Base-by-base conservation (phyloP, 2,329 filamentous ascomycete genomes). In the Tetracladium maxilliforme region DNA sequence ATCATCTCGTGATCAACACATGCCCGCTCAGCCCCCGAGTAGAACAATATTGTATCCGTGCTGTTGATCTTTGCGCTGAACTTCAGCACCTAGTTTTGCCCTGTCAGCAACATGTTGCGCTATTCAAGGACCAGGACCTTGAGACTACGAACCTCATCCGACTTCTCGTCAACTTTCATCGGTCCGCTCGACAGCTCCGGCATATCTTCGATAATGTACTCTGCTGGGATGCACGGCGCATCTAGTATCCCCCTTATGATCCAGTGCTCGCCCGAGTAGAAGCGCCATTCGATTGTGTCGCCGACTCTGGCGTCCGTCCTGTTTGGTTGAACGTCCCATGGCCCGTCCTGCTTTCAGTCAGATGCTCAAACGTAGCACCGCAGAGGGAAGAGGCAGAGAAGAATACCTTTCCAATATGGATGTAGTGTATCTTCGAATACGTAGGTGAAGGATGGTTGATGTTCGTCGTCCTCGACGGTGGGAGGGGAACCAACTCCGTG, bases 1-100 rank as follows among this genome's bases (percentile, higher is more conserved):
- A 87, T 63, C 79, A 87, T 87, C 13, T 67, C 61, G 21, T 74
- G 61, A 4, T 51, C 45, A 4, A 59, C 56, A 39, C 80, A 87
- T 3, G 74, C 79, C 1, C 56, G 61, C 0, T 68, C 61, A 0
- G 75, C 75, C 1, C 71, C 67, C 33, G 74, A 82, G 44, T 81
- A 82, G 45, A 66, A 78, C 43, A 74, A 79, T 10, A 72, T 62
- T 0, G 76, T 73, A 13, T 63, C 46, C 0, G 70, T 73, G 33
- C 71, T 54, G 36, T 77, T 76, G 29, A 80, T 52, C 12, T 33
- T 35, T 14, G 63, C 36, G 21, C 42, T 38, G 29, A 44, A 65
- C 19, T 39, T 47, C 12, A 58, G 60, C 11, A 45, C 51, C 54
- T 58, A 20, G 39, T 34, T 41, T 27, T 23, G 15, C n/a, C 26